These are phyloP conservation scores for Suillus paluster DNA, from an alignment of 768 basidiomycete species.

Conservation along the genomic window DNA sequence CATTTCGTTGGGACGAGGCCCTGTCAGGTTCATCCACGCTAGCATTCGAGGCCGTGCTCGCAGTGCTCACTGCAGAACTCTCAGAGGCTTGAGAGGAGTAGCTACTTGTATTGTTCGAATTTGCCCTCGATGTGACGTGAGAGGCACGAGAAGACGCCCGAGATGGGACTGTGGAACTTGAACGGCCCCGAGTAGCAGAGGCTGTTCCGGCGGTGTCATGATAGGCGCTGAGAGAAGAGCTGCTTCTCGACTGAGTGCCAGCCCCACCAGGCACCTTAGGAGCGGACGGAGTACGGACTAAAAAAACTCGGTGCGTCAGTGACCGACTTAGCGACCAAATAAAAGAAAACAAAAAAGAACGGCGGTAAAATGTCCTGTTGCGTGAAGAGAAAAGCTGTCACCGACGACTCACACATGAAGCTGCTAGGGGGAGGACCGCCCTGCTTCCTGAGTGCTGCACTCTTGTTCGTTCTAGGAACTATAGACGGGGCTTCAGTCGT, in stretches of 20 bases:
- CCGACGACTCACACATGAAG: conserved; percentile 64
- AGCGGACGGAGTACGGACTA: conserved; percentile 52
- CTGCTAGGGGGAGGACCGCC: conserved; percentile 61
- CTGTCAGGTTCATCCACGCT: conserved; percentile 22
- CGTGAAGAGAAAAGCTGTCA: background rate
- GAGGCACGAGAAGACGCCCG: conserved; percentile 51
- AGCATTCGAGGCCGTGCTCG: conserved; percentile 27
- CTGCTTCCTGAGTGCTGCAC: conserved; percentile 50
- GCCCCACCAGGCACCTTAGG: conserved; percentile 47
- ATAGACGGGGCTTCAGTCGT: conserved; percentile 44
- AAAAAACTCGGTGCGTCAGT: background rate
- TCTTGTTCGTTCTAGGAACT: conserved; percentile 48
- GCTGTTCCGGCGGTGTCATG: conserved; percentile 18
- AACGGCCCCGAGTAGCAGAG: conserved; percentile 15
- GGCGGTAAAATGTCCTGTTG: background rate
- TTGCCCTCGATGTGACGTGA: conserved; percentile 24
- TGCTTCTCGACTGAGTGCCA: conserved; percentile 43
- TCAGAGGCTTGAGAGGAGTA: conserved; percentile 31
- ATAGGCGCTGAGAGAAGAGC: conserved; percentile 41
- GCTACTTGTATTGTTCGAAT: conserved; percentile 13
- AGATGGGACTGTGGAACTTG: conserved; percentile 29
- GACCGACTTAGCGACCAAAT: background rate
- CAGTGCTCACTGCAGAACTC: conserved; percentile 32
- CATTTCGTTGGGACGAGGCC: conserved; percentile 29
- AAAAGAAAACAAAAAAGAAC: conserved; percentile 8